phyloP scores from a whole-genome alignment of 2,329 filamentous ascomycete species.

The Neocatenulostroma microsporum region DNA sequence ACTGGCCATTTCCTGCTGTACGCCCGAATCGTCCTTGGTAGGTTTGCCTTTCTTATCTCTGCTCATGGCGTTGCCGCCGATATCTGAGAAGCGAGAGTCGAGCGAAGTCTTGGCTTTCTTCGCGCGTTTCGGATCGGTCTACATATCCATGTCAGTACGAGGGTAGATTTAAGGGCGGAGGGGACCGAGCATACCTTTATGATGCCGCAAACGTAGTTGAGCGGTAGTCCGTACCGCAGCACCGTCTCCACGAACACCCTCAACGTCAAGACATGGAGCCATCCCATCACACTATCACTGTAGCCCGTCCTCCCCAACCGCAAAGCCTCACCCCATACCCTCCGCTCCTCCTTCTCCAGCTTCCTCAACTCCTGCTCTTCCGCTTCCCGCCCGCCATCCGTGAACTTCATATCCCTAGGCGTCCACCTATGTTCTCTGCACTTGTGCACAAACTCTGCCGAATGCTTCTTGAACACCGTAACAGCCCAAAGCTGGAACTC shows the following conservation, averaged over 20 bases:
- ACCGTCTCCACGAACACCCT: constrained; percentile 97
- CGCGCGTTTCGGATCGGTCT: constrained; percentile 76
- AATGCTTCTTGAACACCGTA: constrained; percentile 88
- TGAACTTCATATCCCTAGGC: constrained; percentile 87
- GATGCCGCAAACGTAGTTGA: constrained; percentile 79
- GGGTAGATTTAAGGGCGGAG: no score
- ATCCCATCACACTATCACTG: constrained; percentile 92
- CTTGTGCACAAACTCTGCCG: constrained; percentile 81
- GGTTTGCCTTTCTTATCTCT: constrained; percentile 89
- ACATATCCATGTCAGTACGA: constrained; percentile 4
- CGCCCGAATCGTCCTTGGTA: constrained; percentile 75
- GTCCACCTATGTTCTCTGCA: constrained; percentile 91
- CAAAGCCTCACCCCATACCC: constrained; percentile 86
- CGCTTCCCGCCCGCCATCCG: constrained; percentile 80
- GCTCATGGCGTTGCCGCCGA: constrained; percentile 89
- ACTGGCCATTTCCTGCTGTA: constrained; percentile 76
- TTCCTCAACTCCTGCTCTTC: constrained; percentile 81
- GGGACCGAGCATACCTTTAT: constrained; percentile 58
- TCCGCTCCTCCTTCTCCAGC: constrained; percentile 75
- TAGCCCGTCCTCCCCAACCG: constrained; percentile 84
- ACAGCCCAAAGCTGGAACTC: constrained; percentile 86
- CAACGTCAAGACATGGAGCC: constrained; percentile 84
- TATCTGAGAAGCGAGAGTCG: constrained; percentile 81
- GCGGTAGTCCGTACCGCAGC: constrained; percentile 83
- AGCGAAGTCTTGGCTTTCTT: constrained; percentile 62